Evolutionary conservation across 2,329 filamentous ascomycete species (phyloP).

Genomic region (Colletotrichum higginsianum): DNA sequence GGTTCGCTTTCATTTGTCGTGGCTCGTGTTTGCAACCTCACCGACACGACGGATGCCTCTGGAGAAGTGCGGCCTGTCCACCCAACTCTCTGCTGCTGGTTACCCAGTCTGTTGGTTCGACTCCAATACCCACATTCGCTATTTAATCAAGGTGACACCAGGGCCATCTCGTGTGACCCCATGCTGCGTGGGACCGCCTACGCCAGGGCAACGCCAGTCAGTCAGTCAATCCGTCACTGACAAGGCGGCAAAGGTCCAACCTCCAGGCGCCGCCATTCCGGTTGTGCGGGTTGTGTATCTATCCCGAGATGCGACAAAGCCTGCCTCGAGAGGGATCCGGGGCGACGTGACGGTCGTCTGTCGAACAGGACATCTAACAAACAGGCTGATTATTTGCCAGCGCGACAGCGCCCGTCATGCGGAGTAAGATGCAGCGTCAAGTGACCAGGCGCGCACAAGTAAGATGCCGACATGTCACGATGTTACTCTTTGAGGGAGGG

Average conservation of each 20-base stretch:
- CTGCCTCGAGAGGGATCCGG: slow-evolving; percentile 25
- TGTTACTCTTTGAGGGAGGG: slow-evolving; percentile 35
- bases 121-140: slow-evolving; percentile 34
- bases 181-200: slow-evolving; percentile 32
- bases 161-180: slow-evolving; percentile 36
- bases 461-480: slow-evolving; percentile 42
- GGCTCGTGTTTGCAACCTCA: slow-evolving; percentile 38
- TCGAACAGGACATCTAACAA: slow-evolving; percentile 30
- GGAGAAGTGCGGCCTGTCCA: slow-evolving; percentile 34
- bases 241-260: slow-evolving; percentile 7
- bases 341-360: slow-evolving; percentile 20
- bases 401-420: slow-evolving; percentile 37
- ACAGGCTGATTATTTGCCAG: slow-evolving; percentile 39
- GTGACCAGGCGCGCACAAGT: slow-evolving; percentile 38
- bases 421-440: slow-evolving; percentile 40
- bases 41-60: slow-evolving; percentile 38
- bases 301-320: slow-evolving; percentile 14
- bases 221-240: slow-evolving; percentile 30
- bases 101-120: slow-evolving; percentile 39
- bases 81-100: slow-evolving; percentile 8
- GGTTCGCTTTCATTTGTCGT: slow-evolving; percentile 37
- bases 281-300: slow-evolving; percentile 11
- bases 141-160: slow-evolving; percentile 40
- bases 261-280: slow-evolving; percentile 24
- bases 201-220: slow-evolving; percentile 33